These are phyloP conservation scores for Tetrapisispora nanseiensis DNA, from an alignment of 805 yeast species.

Conservation along the genomic window DNA sequence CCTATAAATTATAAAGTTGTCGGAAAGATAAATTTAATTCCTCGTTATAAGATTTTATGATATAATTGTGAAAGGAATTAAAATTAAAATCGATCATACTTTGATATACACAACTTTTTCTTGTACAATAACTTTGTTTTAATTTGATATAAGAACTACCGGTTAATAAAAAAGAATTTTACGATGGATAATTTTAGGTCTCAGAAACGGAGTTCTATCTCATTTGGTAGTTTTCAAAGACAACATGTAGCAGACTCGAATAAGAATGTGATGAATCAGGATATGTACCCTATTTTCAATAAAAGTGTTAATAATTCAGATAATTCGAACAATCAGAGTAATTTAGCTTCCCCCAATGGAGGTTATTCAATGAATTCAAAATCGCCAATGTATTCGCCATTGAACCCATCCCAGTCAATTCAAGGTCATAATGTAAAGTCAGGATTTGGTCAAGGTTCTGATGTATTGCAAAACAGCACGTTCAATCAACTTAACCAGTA, in stretches of 20 bases:
- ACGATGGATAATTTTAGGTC: constrained; percentile 21
- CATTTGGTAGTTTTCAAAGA: constrained; percentile 19
- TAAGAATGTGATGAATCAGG: not conserved
- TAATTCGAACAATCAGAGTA: not conserved
- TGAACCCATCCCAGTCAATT: constrained; percentile 16
- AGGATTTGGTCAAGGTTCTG: not conserved
- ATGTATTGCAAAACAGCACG: not conserved
- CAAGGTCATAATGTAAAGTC: not conserved
- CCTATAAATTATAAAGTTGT: too few relatives aligned
- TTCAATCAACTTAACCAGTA: constrained; percentile 11
- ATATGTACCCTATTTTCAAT: constrained; percentile 1
- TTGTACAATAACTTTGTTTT: not conserved
- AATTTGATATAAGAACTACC: not conserved
- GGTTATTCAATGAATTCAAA: constrained; percentile 5
- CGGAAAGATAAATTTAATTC: too few relatives aligned
- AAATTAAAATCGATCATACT: too few relatives aligned
- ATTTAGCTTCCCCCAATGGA: not conserved
- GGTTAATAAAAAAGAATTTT: too few relatives aligned
- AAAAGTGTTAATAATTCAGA: not conserved
- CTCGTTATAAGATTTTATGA: too few relatives aligned
- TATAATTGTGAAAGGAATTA: too few relatives aligned
- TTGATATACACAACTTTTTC: not conserved
- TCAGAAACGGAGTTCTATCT: constrained; percentile 25
- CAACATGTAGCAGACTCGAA: not conserved
- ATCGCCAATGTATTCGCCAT: constrained; percentile 26